A percentile compares a stretch with the other conserved stretches of the same genome.
Conservation (phyloP, 2,329 filamentous ascomycete species). For the Diplodia corticola region DNA sequence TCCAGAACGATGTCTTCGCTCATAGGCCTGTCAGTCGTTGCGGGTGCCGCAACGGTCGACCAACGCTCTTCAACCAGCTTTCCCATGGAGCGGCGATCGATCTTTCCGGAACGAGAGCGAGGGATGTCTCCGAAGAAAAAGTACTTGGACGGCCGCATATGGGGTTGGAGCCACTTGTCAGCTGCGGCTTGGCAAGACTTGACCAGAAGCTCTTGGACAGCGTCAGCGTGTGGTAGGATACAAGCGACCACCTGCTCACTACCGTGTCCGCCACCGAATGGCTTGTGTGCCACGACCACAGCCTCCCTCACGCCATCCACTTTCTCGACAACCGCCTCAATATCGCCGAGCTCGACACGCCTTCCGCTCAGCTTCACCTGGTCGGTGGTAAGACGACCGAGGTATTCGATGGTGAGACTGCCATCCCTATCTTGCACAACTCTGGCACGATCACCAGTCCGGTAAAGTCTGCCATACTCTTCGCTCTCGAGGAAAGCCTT, state of each 20-base stretch:
- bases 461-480: constrained; percentile 64
- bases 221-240: background rate
- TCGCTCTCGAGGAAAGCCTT: constrained; percentile 39
- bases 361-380: constrained; percentile 83
- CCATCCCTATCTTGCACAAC: constrained; percentile 59
- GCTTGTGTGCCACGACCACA: constrained; percentile 35
- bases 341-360: constrained; percentile 68
- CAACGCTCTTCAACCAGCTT: constrained; percentile 18
- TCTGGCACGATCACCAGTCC: constrained; percentile 73
- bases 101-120: constrained; percentile 73
- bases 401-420: constrained; percentile 65
- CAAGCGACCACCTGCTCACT: constrained; percentile 18
- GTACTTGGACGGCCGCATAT: constrained; percentile 76
- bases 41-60: background rate
- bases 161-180: constrained; percentile 66
- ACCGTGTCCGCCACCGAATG: constrained; percentile 26
- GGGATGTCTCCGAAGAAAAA: constrained; percentile 64
- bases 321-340: constrained; percentile 25
- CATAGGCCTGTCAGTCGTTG: background rate
- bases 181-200: background rate
- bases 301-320: constrained; percentile 50
- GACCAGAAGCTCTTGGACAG: constrained; percentile 27
- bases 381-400: constrained; percentile 71
- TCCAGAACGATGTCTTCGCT: background rate
- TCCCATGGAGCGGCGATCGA: constrained; percentile 59